Conservation (phyloP, 805 yeast species). For the Cyberlindnera petersonii region DNA sequence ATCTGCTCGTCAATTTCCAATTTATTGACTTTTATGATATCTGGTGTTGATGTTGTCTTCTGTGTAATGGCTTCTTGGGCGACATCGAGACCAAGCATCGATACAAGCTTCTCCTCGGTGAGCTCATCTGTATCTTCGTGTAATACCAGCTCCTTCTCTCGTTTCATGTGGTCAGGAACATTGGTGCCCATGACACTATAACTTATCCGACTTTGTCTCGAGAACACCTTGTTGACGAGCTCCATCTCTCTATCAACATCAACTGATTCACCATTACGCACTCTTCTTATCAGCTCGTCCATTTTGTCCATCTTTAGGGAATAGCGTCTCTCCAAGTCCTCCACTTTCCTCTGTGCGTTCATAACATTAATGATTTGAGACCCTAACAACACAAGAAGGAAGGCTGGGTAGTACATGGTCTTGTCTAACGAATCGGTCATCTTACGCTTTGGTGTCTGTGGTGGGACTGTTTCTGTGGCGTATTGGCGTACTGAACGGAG, state of each 20-base stretch:
- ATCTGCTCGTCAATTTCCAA: constrained; percentile 26
- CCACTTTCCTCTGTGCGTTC: constrained; percentile 36
- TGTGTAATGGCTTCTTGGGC: too few species aligned
- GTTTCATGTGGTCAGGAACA: constrained; percentile 1
- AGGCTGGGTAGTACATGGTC: constrained; percentile 35
- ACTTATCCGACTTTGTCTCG: constrained; percentile 12
- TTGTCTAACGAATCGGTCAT: constrained; percentile 29
- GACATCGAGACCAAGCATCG: too few species aligned
- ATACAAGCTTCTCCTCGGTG: constrained; percentile 17
- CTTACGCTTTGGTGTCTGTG: neutral
- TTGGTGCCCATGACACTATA: constrained; percentile 10
- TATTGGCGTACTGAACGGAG: neutral
- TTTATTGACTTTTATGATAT: constrained; percentile 12
- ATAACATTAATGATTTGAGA: constrained; percentile 45
- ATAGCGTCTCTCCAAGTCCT: constrained; percentile 38
- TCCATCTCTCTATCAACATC: constrained; percentile 40
- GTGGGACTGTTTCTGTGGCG: neutral
- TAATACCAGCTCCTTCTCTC: constrained; percentile 19
- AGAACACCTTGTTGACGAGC: constrained; percentile 33
- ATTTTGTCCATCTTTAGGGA: constrained; percentile 35
- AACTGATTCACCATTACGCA: constrained; percentile 34
- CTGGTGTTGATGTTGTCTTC: constrained; percentile 6
- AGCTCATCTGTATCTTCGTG: constrained; percentile 21
- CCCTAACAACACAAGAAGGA: constrained; percentile 42
- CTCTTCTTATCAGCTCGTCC: constrained; percentile 35